These are phyloP conservation scores for Dysphania ambrosioides DNA, from an alignment of 148 eudicot genomes.

Conservation along the genomic window DNA sequence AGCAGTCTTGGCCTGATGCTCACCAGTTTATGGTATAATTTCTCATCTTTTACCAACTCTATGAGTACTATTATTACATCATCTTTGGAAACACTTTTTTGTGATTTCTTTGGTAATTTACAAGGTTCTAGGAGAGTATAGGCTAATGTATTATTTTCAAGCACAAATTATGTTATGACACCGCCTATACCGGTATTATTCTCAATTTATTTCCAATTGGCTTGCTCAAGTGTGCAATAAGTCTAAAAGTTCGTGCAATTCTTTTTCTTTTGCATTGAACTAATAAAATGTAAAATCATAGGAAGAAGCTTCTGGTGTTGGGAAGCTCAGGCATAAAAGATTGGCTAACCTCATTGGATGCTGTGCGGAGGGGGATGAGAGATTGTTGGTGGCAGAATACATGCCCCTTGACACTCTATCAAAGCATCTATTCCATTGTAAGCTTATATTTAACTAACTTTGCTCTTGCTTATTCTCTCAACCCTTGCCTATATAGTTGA, in stretches of 20 bases:
- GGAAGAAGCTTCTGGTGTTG: conserved; percentile 94
- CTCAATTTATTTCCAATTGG: neutral
- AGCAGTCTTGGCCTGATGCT: conserved; percentile 62
- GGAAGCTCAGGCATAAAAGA: conserved; percentile 80
- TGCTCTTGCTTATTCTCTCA: neutral
- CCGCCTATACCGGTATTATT: neutral
- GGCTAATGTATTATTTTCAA: neutral
- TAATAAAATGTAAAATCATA: conserved; percentile 32
- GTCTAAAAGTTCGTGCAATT: neutral
- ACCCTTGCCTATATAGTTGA: neutral
- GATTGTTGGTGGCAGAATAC: conserved; percentile 85
- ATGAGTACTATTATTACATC: neutral
- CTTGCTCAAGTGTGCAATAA: neutral
- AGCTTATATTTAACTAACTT: conserved; percentile 20
- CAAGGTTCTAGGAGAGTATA: neutral
- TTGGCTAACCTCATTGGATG: conserved; percentile 91
- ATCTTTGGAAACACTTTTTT: neutral
- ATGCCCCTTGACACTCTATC: conserved; percentile 93
- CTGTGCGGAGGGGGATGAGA: conserved; percentile 98
- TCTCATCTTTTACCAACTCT: neutral
- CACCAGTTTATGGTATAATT: conserved; percentile 47
- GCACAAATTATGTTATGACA: neutral
- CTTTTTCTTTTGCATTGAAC: neutral
- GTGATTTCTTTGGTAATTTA: neutral
- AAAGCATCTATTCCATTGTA: conserved; percentile 97